Conservation (phyloP, 495 filamentous ascomycete genomes). For the Penicillium ochrochloron region DNA sequence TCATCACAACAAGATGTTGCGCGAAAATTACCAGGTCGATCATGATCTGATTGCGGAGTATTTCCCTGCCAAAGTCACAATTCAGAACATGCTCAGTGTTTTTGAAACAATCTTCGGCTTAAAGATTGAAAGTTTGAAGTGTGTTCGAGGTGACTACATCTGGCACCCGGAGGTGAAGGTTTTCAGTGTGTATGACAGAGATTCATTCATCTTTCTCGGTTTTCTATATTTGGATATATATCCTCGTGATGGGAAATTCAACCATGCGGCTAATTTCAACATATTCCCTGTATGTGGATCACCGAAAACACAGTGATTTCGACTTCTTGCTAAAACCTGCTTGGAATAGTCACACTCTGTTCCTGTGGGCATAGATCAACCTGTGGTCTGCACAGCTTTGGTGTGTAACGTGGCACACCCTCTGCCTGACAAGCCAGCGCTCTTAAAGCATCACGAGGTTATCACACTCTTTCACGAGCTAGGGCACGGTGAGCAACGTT, state of each 20-base stretch:
- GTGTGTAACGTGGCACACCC: slow-evolving; percentile 16
- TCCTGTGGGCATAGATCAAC: slow-evolving; percentile 1
- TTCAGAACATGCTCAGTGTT: slow-evolving; percentile 10
- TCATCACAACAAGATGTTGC: slow-evolving; percentile 14
- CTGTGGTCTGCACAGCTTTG: slow-evolving; percentile 17
- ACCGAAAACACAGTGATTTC: not conserved
- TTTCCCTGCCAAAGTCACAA: slow-evolving; percentile 10
- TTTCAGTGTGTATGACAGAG: not conserved
- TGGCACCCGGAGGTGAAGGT: not conserved
- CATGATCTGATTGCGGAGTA: slow-evolving; percentile 17
- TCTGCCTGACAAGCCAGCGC: slow-evolving; percentile 7
- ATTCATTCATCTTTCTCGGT: slow-evolving; percentile 1
- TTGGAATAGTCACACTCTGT: not conserved
- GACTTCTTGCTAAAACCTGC: not conserved
- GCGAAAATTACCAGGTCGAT: slow-evolving; percentile 14
- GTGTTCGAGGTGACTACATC: not conserved
- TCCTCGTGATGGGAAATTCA: slow-evolving; percentile 16
- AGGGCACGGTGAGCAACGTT: slow-evolving; percentile 9
- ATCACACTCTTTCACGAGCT: slow-evolving; percentile 21
- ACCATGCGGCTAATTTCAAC: slow-evolving; percentile 19
- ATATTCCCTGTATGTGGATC: slow-evolving; percentile 15
- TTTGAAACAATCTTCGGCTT: not conserved
- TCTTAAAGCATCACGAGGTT: slow-evolving; percentile 17
- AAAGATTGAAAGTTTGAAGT: not conserved
- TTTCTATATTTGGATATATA: slow-evolving; percentile 15